Percentiles rank a stretch among this genome's conserved stretches.
phyloP scores from a whole-genome alignment of 441 rosid species.

The Euphorbia celastroides region DNA sequence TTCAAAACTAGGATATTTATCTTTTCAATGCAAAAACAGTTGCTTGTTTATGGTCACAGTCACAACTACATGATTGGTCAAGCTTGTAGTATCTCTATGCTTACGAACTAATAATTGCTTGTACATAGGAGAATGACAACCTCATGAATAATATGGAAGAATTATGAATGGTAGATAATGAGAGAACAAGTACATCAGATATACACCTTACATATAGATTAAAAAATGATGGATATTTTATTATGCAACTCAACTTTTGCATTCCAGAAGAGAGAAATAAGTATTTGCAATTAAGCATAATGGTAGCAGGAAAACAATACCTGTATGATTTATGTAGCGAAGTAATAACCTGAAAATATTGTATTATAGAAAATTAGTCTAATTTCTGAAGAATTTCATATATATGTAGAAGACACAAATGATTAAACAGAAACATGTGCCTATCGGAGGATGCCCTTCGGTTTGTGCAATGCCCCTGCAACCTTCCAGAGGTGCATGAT shows the following conservation, averaged over 20 bases:
- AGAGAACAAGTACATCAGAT: not conserved
- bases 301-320: conserved; percentile 19
- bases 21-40: not conserved
- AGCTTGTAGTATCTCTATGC: not conserved
- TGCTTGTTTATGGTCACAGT: not conserved
- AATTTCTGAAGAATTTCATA: conserved; percentile 6
- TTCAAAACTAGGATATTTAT: not conserved
- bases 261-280: conserved; percentile 2
- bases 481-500: no score
- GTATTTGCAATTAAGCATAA: not conserved
- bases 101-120: no score
- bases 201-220: not conserved
- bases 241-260: not conserved
- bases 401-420: not conserved
- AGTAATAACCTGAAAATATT: conserved; percentile 43
- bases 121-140: not conserved
- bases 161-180: not conserved
- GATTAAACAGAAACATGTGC: not conserved
- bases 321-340: conserved; percentile 51
- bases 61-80: not conserved
- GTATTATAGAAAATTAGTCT: not conserved
- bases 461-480: no score
- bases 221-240: no score
- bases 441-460: no score
- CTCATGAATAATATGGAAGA: not conserved